These are phyloP conservation scores for Scutellaria barbata DNA, from an alignment of 257 asterid genomes.

Conservation along the genomic window DNA sequence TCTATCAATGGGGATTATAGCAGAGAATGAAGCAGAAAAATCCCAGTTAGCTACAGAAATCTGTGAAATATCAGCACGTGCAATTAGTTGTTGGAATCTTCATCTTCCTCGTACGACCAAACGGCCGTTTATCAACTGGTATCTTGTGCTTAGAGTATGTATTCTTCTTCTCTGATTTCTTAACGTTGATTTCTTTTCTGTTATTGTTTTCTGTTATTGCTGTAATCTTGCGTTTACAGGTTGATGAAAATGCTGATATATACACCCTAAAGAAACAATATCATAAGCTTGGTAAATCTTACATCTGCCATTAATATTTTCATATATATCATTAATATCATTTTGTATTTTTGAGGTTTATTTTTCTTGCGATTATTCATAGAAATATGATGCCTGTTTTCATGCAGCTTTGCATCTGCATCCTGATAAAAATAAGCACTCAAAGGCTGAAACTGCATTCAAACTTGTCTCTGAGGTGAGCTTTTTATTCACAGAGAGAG, in stretches of 20 bases:
- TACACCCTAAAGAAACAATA: slow-evolving; percentile 59
- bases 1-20: slow-evolving; percentile 42
- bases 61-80: slow-evolving; percentile 50
- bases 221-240: slow-evolving; percentile 41
- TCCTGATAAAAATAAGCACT: slow-evolving; percentile 85
- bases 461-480: slow-evolving; percentile 78
- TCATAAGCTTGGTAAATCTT: slow-evolving; percentile 61
- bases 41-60: slow-evolving; percentile 56
- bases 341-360: background rate
- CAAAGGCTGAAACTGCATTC: slow-evolving; percentile 82
- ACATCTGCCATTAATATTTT: background rate
- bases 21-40: slow-evolving; percentile 52
- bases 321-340: background rate
- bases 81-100: slow-evolving; percentile 43
- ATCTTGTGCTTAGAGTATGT: slow-evolving; percentile 68
- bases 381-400: background rate
- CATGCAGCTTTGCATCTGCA: slow-evolving; percentile 74
- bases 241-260: slow-evolving; percentile 61
- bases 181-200: background rate
- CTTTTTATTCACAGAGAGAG: background rate
- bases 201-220: slow-evolving; percentile 5
- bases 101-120: slow-evolving; percentile 33
- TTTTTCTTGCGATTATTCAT: background rate
- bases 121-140: slow-evolving; percentile 64
- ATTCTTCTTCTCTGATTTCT: slow-evolving; percentile 7